Conservation (phyloP, 345 rosid genomes). For the Eucalyptus cloeziana region DNA sequence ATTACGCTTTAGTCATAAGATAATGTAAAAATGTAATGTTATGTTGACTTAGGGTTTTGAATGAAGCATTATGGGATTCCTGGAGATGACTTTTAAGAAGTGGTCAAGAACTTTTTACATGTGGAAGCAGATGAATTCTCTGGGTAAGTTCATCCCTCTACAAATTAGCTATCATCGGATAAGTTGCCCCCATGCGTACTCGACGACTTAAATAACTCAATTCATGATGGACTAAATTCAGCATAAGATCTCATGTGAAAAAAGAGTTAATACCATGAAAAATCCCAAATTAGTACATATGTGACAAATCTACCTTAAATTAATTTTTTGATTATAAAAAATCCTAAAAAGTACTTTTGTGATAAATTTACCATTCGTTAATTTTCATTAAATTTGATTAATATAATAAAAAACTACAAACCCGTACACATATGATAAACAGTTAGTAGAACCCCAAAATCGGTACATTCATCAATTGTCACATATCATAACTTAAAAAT, state of each 20-base stretch:
- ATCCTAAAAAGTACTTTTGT: no score
- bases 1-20: background rate
- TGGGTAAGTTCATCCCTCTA: background rate
- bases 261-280: no score
- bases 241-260: background rate
- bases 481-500: no score
- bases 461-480: accelerated
- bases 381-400: no score
- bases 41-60: background rate
- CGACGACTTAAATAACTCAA: background rate
- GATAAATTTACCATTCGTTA: no score
- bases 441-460: no score
- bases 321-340: no score
- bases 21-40: background rate
- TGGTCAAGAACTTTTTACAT: background rate
- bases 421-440: no score
- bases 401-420: no score
- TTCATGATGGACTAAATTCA: background rate
- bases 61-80: background rate
- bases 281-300: no score
- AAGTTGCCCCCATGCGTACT: background rate
- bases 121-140: background rate
- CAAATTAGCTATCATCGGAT: background rate
- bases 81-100: background rate
- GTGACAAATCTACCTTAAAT: no score